Conservation (phyloP, 2,329 filamentous ascomycete species). For the Colletotrichum sp. region DNA sequence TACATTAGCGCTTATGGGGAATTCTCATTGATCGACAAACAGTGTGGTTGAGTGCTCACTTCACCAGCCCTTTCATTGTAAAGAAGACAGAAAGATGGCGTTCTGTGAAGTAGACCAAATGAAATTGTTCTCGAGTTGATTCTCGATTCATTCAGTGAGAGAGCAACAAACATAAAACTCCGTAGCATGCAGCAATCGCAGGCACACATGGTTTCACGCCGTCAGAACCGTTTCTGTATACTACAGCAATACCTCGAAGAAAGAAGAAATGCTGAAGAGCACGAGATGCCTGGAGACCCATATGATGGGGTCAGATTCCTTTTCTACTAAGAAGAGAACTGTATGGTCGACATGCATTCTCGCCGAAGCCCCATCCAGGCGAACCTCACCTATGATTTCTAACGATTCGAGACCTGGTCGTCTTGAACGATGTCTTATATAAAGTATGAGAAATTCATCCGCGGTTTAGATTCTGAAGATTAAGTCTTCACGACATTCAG, state of each 20-base stretch:
- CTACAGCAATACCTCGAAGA: neutral
- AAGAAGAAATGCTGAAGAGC: rapidly evolving
- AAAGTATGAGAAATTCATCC: neutral
- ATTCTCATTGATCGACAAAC: too few relatives aligned
- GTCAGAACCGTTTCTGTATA: neutral
- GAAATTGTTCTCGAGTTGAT: too few relatives aligned
- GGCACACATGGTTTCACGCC: too few relatives aligned
- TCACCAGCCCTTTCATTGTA: too few relatives aligned
- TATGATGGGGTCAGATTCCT: rapidly evolving
- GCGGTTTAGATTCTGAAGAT: neutral
- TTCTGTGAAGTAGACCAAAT: too few relatives aligned
- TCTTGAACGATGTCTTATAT: neutral
- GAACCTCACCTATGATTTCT: neutral
- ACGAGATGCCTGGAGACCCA: neutral
- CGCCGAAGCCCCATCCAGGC: neutral
- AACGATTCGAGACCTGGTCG: rapidly evolving
- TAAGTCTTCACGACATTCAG: neutral
- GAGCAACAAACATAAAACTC: too few relatives aligned
- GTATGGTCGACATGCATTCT: rapidly evolving
- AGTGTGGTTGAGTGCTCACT: too few relatives aligned
- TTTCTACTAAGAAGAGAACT: neutral
- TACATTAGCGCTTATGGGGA: too few relatives aligned
- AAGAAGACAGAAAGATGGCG: too few relatives aligned
- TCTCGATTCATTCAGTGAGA: rapidly evolving
- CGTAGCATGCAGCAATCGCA: too few relatives aligned